These are phyloP conservation scores for Starmerella stellata DNA, from an alignment of 805 yeast species.

Conservation along the genomic window DNA sequence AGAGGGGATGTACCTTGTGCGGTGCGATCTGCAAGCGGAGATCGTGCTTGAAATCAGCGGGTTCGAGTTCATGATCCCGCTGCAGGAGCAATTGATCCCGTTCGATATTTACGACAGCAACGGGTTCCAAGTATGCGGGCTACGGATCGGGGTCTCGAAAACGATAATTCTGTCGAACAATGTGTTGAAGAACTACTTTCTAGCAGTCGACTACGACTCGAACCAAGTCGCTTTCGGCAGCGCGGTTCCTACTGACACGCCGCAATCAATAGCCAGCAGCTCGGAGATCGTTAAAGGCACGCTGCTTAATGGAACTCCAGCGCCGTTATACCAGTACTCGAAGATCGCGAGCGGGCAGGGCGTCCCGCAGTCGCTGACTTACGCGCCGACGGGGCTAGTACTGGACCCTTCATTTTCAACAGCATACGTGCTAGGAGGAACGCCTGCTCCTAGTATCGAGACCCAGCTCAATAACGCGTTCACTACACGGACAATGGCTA, in stretches of 20 bases:
- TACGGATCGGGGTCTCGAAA: slow-evolving; percentile 5
- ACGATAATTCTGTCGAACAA: slow-evolving; percentile 6
- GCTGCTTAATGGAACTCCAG: not conserved
- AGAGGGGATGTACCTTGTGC: slow-evolving; percentile 3
- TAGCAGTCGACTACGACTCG: slow-evolving; percentile 8
- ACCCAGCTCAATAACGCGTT: not conserved
- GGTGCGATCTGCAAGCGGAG: slow-evolving; percentile 3
- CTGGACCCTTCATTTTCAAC: slow-evolving; percentile 1
- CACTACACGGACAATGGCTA: not conserved
- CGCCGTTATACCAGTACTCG: not conserved
- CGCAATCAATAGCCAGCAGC: not conserved
- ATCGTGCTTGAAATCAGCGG: not conserved
- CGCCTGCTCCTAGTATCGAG: slow-evolving; percentile 2
- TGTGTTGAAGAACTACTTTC: slow-evolving; percentile 5
- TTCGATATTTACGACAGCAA: not conserved
- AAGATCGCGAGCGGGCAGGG: not conserved
- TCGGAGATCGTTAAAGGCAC: not conserved
- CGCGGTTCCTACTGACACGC: not conserved
- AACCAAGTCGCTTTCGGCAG: slow-evolving; percentile 5
- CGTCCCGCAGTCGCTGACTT: not conserved
- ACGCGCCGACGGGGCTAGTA: not conserved
- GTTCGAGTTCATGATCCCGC: not conserved
- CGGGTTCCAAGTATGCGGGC: slow-evolving; percentile 5
- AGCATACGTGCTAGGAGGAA: not conserved
- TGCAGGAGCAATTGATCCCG: slow-evolving; percentile 2